Evolutionary conservation across 139 green algal genomes (phyloP).

Genomic region (Coelastrella sp.): DNA sequence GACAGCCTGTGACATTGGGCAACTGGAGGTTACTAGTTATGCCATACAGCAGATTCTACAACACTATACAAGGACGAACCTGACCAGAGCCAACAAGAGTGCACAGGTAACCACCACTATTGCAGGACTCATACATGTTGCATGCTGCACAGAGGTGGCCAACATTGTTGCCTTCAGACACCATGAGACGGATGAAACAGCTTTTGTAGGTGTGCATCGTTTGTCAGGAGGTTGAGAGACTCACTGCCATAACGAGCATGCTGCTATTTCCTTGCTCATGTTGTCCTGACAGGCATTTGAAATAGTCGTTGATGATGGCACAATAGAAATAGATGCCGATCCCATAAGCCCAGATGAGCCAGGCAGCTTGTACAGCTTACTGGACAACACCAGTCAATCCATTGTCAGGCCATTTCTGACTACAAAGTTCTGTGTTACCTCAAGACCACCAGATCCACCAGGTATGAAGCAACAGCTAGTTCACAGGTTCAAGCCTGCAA

Average conservation of each 20-base stretch:
- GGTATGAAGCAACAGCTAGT: too few relatives aligned
- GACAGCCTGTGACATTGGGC: slow-evolving; percentile 73
- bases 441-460: neutral
- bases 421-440: slow-evolving; percentile 63
- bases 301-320: neutral
- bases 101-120: slow-evolving; percentile 16
- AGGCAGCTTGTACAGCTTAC: slow-evolving; percentile 66
- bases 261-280: too few relatives aligned
- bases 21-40: slow-evolving; percentile 81
- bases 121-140: too few relatives aligned
- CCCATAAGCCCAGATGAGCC: neutral
- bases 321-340: neutral
- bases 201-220: too few relatives aligned
- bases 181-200: too few relatives aligned
- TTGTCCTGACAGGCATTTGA: neutral
- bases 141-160: too few relatives aligned
- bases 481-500: too few relatives aligned
- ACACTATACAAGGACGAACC: slow-evolving; percentile 43
- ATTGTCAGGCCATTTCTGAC: slow-evolving; percentile 74
- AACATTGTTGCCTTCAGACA: too few relatives aligned
- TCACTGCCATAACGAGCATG: too few relatives aligned
- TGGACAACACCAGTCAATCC: slow-evolving; percentile 68
- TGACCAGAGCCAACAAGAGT: neutral
- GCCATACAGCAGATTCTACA: slow-evolving; percentile 81
- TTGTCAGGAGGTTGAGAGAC: too few relatives aligned